phyloP scores from a whole-genome alignment of 1,284 basidiomycete species.

The Exobasidium cylindrosporum region DNA sequence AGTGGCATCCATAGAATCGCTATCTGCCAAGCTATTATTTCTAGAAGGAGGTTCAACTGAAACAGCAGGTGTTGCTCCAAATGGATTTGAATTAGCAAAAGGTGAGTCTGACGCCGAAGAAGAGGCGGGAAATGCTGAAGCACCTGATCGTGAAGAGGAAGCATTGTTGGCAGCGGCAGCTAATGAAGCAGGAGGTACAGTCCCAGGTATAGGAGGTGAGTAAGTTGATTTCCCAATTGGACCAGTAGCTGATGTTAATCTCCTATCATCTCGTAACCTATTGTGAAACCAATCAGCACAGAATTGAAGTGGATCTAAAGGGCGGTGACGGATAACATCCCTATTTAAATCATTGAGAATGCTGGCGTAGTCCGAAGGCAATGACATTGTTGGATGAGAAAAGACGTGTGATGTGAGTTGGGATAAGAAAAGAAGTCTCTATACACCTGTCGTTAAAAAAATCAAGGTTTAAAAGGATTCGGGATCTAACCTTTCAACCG shows the following conservation, averaged over 20 bases:
- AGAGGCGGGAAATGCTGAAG: neutral
- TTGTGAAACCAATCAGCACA: conserved; percentile 93
- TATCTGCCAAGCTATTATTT: conserved; percentile 6
- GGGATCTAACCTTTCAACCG: no score
- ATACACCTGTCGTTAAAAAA: no score
- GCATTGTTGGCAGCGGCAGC: neutral
- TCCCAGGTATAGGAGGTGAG: neutral
- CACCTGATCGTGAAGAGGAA: neutral
- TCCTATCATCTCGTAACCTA: conserved; percentile 74
- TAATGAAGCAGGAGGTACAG: neutral
- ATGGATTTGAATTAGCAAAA: conserved; percentile 6
- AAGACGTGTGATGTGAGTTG: no score
- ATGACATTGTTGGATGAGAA: no score
- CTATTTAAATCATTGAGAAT: conserved; percentile 80
- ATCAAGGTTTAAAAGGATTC: no score
- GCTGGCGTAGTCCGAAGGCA: conserved; percentile 43
- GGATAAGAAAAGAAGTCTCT: no score
- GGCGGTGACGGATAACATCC: conserved; percentile 78
- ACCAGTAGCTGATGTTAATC: neutral
- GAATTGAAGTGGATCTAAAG: conserved; percentile 85
- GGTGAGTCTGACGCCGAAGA: neutral
- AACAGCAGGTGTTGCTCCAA: neutral
- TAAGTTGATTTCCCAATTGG: neutral
- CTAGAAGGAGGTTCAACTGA: neutral
- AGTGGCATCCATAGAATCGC: neutral